Evolutionary conservation across 202 grass and related monocot genomes (phyloP).

Genomic region (Hordeum pubiflorum): DNA sequence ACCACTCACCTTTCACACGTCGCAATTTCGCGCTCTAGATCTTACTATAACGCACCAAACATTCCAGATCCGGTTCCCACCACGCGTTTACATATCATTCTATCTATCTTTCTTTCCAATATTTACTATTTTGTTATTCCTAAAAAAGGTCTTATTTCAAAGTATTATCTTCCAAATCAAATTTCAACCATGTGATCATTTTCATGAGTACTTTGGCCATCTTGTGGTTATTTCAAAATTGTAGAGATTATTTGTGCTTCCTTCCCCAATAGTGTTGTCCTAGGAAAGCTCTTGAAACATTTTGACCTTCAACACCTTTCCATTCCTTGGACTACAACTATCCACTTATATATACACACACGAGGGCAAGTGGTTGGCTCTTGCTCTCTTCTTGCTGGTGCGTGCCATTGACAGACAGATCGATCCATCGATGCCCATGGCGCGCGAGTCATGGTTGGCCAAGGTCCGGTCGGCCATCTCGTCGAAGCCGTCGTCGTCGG

Average conservation of each 20-base stretch:
- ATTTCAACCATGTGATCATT: neutral
- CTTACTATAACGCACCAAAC: neutral
- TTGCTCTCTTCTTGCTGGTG: conserved; percentile 7
- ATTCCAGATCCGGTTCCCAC: neutral
- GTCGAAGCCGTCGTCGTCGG: conserved; percentile 6
- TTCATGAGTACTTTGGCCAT: neutral
- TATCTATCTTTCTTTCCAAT: neutral
- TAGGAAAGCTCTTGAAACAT: neutral
- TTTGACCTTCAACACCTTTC: neutral
- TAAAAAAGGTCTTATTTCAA: neutral
- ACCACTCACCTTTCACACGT: neutral
- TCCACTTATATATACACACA: neutral
- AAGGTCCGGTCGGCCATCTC: conserved; percentile 67
- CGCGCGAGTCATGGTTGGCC: conserved; percentile 68
- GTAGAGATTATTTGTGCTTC: neutral
- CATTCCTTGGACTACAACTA: neutral
- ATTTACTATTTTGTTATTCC: neutral
- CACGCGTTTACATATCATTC: neutral
- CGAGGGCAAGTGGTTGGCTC: neutral
- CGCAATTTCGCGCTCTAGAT: neutral
- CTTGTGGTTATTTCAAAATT: neutral
- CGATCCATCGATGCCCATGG: conserved; percentile 35
- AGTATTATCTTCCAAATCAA: neutral
- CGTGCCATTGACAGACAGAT: neutral
- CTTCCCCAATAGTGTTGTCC: neutral